Evolutionary conservation across 73 alveolate genomes (phyloP).

Genomic region (Uronychia binucleata): DNA sequence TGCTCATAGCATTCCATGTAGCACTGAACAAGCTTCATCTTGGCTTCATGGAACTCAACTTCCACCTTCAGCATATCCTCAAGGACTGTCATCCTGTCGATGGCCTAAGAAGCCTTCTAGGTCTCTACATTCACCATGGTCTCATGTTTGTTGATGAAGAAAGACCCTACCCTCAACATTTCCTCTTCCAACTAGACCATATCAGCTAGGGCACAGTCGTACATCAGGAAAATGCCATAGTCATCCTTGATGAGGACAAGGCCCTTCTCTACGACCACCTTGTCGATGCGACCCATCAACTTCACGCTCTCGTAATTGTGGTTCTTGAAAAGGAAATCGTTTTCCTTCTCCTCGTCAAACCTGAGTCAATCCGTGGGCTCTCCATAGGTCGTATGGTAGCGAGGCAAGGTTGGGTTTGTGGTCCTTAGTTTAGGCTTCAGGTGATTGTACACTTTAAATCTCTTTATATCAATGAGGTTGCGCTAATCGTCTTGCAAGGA

Average conservation of each 20-base stretch:
- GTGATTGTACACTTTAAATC: constrained; percentile 38
- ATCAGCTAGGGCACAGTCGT: constrained; percentile 80
- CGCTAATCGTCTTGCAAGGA: background rate
- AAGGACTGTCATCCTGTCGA: constrained; percentile 84
- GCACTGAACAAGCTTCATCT: constrained; percentile 71
- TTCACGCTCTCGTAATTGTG: constrained; percentile 21
- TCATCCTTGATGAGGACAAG: constrained; percentile 76
- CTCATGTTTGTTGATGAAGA: constrained; percentile 84
- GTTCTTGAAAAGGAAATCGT: background rate
- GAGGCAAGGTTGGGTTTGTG: constrained; percentile 50
- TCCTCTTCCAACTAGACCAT: constrained; percentile 84
- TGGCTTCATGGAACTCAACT: constrained; percentile 72
- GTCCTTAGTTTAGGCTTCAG: constrained; percentile 38
- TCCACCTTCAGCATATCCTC: constrained; percentile 79
- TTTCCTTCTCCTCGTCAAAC: background rate
- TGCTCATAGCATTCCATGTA: constrained; percentile 92
- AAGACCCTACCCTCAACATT: constrained; percentile 80
- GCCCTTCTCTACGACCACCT: constrained; percentile 32
- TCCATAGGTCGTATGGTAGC: constrained; percentile 56
- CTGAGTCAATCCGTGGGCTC: constrained; percentile 30
- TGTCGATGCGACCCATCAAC: constrained; percentile 51
- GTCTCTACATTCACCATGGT: constrained; percentile 62
- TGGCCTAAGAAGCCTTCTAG: constrained; percentile 70
- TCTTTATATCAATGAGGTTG: constrained; percentile 45
- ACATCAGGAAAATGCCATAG: constrained; percentile 80